Evolutionary conservation across 2,329 filamentous ascomycete species (phyloP).

Genomic region (Fusarium burgessii): DNA sequence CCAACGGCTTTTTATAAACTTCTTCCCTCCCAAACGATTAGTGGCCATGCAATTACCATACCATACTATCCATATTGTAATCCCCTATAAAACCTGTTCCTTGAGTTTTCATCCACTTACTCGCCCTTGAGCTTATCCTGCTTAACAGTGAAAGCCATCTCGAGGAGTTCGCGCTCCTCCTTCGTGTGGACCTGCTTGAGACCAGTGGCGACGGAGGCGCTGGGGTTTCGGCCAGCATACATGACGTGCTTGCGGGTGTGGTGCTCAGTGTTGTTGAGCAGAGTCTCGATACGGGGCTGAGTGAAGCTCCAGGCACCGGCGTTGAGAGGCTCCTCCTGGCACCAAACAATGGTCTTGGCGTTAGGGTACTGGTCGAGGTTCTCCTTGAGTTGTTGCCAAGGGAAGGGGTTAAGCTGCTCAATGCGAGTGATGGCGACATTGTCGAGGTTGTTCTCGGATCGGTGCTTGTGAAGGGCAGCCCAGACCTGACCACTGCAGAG

Average conservation of each 20-base stretch:
- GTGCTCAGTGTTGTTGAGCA: slow-evolving; percentile 91
- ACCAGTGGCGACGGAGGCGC: slow-evolving; percentile 93
- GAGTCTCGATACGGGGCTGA: slow-evolving; percentile 96
- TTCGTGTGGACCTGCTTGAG: slow-evolving; percentile 88
- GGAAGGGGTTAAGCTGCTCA: slow-evolving; percentile 99
- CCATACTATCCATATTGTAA: slow-evolving; percentile 26
- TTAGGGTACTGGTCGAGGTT: slow-evolving; percentile 98
- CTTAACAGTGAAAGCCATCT: slow-evolving; percentile 72
- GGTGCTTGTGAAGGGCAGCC: slow-evolving; percentile 89
- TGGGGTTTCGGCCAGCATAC: slow-evolving; percentile 95
- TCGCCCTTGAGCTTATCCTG: slow-evolving; percentile 79
- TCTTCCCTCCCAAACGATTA: slow-evolving; percentile 43
- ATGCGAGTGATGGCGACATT: slow-evolving; percentile 94
- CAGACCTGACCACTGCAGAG: slow-evolving; percentile 97
- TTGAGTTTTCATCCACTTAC: slow-evolving; percentile 51
- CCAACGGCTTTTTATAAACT: slow-evolving; percentile 35
- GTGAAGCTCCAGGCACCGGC: slow-evolving; percentile 96
- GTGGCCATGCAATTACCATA: slow-evolving; percentile 31
- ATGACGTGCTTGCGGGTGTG: slow-evolving; percentile 96
- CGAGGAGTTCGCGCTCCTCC: slow-evolving; percentile 89
- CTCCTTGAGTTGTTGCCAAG: slow-evolving; percentile 95
- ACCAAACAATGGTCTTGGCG: slow-evolving; percentile 97
- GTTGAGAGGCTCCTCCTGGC: slow-evolving; percentile 97
- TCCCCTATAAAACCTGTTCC: slow-evolving; percentile 11
- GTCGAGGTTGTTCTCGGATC: slow-evolving; percentile 85